Evolutionary conservation across 2,329 filamentous ascomycete genomes (phyloP).

Genomic region (Escovopsis sp.): DNA sequence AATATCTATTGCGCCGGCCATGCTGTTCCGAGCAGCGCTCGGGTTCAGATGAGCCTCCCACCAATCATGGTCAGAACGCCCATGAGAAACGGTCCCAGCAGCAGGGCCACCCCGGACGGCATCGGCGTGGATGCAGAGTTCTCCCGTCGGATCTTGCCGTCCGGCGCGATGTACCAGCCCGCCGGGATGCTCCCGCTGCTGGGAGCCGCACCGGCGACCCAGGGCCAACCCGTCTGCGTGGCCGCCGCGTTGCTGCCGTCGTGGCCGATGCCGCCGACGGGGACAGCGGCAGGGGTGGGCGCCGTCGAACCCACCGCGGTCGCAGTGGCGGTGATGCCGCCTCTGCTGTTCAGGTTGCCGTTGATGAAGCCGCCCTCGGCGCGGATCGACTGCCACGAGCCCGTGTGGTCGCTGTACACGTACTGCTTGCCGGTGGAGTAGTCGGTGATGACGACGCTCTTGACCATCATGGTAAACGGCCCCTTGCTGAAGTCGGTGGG

Average conservation of each 20-base stretch:
- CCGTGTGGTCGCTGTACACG: constrained; percentile 62
- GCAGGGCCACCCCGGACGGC: constrained; percentile 11
- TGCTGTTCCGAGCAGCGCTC: too few relatives aligned
- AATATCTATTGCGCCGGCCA: not conserved
- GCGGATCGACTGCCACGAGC: constrained; percentile 68
- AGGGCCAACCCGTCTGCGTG: constrained; percentile 52
- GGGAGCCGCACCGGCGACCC: constrained; percentile 42
- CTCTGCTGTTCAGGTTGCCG: constrained; percentile 44
- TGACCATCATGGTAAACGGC: constrained; percentile 76
- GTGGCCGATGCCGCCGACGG: constrained; percentile 52
- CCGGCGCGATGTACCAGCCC: constrained; percentile 67
- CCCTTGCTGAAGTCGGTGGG: constrained; percentile 69
- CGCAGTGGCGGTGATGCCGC: constrained; percentile 35
- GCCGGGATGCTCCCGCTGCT: constrained; percentile 49
- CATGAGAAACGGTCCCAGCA: constrained; percentile 14
- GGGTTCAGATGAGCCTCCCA: constrained; percentile 3
- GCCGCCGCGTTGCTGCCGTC: constrained; percentile 37
- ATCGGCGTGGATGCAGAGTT: constrained; percentile 25
- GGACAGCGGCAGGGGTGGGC: constrained; percentile 48
- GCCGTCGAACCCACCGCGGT: constrained; percentile 48
- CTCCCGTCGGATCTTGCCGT: constrained; percentile 61
- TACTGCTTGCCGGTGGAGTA: constrained; percentile 88
- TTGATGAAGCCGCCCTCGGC: constrained; percentile 69
- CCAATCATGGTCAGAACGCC: constrained; percentile 12
- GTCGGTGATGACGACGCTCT: constrained; percentile 63